Conservation (phyloP, 2,329 filamentous ascomycete genomes). For the Ascocoryne sarcoides region DNA sequence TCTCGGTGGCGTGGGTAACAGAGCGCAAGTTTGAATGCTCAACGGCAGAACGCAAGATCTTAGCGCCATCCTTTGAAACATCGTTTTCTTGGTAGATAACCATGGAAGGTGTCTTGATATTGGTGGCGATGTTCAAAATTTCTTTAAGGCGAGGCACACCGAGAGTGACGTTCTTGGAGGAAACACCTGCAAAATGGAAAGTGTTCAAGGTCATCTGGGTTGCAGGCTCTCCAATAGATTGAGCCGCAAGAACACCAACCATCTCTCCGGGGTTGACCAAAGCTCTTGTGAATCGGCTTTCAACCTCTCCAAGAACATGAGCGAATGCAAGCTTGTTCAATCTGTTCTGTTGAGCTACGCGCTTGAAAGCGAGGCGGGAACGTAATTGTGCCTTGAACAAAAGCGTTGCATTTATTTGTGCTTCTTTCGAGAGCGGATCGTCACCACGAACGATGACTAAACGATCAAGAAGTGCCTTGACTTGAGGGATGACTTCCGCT, state of each 20-base stretch:
- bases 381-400: constrained; percentile 89
- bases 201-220: constrained; percentile 99
- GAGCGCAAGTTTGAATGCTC: constrained; percentile 92
- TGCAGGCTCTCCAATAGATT: constrained; percentile 96
- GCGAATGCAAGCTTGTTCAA: constrained; percentile 88
- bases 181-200: constrained; percentile 99
- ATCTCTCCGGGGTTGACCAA: constrained; percentile 92
- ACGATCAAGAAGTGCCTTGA: constrained; percentile 64
- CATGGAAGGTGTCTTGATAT: constrained; percentile 99
- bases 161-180: constrained; percentile 97
- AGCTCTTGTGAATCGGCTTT: constrained; percentile 77
- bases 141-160: constrained; percentile 99
- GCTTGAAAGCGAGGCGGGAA: constrained; percentile 85
- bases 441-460: constrained; percentile 80
- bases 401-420: constrained; percentile 78
- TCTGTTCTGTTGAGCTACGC: constrained; percentile 75
- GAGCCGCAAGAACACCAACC: constrained; percentile 94
- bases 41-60: constrained; percentile 76
- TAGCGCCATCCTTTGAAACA: constrained; percentile 69
- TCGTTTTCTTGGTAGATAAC: constrained; percentile 69
- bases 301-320: constrained; percentile 83
- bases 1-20: constrained; percentile 85
- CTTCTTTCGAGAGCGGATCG: constrained; percentile 75
- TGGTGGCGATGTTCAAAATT: constrained; percentile 94
- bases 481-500: constrained; percentile 72